A percentile compares a stretch with the other conserved stretches of the same genome.
phyloP scores from a whole-genome alignment of 306 rosid species.

The Lupinus albus region DNA sequence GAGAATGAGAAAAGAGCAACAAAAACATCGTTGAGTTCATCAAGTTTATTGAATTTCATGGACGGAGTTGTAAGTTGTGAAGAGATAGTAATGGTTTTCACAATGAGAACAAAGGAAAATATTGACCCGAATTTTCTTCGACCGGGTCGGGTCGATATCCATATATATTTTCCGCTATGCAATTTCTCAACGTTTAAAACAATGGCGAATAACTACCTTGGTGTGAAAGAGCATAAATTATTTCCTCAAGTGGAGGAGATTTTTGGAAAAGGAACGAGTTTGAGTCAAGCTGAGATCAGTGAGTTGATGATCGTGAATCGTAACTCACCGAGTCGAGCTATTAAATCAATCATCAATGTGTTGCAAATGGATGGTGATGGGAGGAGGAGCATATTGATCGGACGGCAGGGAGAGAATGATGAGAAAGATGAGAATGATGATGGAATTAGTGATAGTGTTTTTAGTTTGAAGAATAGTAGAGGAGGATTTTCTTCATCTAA shows the following conservation, averaged over 20 bases:
- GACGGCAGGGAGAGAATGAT: conserved; percentile 43
- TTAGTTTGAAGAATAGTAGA: too few species aligned
- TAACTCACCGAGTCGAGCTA: conserved; percentile 82
- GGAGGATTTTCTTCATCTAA: too few species aligned
- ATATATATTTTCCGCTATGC: conserved; percentile 65
- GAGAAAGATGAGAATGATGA: too few species aligned
- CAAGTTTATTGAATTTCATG: conserved; percentile 75
- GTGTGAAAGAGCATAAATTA: conserved; percentile 79
- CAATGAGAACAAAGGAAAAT: conserved; percentile 65
- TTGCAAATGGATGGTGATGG: conserved; percentile 77
- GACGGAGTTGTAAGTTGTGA: conserved; percentile 72
- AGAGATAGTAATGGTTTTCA: conserved; percentile 79
- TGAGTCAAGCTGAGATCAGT: conserved; percentile 81
- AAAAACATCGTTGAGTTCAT: conserved; percentile 49
- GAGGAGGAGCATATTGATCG: conserved; percentile 52
- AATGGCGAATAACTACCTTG: conserved; percentile 57
- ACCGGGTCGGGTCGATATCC: conserved; percentile 89
- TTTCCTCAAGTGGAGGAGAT: conserved; percentile 77
- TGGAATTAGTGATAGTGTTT: too few species aligned
- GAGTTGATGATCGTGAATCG: conserved; percentile 85
- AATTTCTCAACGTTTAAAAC: conserved; percentile 63
- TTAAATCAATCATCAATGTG: conserved; percentile 70
- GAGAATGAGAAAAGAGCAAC: conserved; percentile 47
- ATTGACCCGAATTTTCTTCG: conserved; percentile 63
- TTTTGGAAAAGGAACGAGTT: conserved; percentile 64